Conservation (phyloP, 2,329 filamentous ascomycete genomes). For the Dactylonectria macrodidyma region DNA sequence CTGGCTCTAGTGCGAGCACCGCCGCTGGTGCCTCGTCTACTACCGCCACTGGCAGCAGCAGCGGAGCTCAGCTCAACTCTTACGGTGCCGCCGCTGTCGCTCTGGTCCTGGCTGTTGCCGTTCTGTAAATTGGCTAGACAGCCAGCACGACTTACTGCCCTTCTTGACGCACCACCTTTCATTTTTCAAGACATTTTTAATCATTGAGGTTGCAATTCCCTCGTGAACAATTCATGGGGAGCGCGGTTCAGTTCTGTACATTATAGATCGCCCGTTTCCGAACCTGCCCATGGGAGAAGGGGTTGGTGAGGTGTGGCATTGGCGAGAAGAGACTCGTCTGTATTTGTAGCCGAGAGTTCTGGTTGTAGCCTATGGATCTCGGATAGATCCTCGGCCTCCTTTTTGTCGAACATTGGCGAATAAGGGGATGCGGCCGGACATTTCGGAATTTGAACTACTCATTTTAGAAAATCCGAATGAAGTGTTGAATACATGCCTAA, state of each 20-base stretch:
- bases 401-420: neutral
- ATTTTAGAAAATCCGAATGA: neutral
- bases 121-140: conserved; percentile 43
- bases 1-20: conserved; percentile 30
- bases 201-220: conserved; percentile 9
- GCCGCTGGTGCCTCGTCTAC: conserved; percentile 19
- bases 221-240: neutral
- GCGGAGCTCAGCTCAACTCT: conserved; percentile 47
- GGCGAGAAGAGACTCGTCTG: neutral
- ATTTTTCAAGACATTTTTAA: conserved; percentile 23
- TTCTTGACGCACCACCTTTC: conserved; percentile 23
- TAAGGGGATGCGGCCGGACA: neutral
- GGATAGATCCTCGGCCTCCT: neutral
- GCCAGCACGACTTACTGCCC: neutral
- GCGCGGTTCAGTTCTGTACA: conserved; percentile 18
- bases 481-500: neutral
- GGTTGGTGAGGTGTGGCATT: neutral
- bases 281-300: neutral
- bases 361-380: conserved; percentile 3
- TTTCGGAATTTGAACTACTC: neutral
- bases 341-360: conserved; percentile 2
- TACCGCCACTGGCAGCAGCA: conserved; percentile 34
- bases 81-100: conserved; percentile 51
- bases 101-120: conserved; percentile 48
- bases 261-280: conserved; percentile 9